Base-by-base conservation (phyloP, 1,284 basidiomycete genomes). In the Rhodotorula sp. region DNA sequence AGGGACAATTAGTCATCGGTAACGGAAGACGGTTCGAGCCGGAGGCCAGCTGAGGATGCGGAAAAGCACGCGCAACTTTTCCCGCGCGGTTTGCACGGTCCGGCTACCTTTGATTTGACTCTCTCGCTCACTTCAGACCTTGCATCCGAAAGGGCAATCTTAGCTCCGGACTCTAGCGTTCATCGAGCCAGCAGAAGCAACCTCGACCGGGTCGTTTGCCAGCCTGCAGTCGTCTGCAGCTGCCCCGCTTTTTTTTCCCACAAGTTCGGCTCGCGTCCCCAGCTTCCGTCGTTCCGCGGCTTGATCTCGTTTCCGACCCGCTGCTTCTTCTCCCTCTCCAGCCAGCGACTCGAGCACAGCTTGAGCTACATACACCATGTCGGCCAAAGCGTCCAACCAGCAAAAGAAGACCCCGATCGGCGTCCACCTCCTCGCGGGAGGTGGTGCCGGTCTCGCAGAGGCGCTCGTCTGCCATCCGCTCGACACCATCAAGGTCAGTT, bases 341-440 rank as follows among this genome's bases (percentile, higher is more conserved):
- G 48, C 48, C 48, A 30, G 5, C 59, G 14, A n/a, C 45, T 33
- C 12, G 29, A 17, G 22, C n/a, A 30, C 3, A 15, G 33, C 33
- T 37, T 12, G 37, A 42, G 37, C 37, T 42, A 30, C 46, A 3
- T 12, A 51, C 45, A 54, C 18, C 14, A 67, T 67, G 59, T 26
- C 62, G 0, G 30, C 58, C 14, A 66, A 33, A 26, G 37, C 73
- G 6, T 67, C 71, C 8, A 66, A 66, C 18, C 14, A 58, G 10
- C 26, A 81, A 74, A 77, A 77, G 66, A 77, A 82, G 70, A 81
- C 84, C 20, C 83, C 83, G 20, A 90, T 96, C 77, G 91, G 90
- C 48, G 94, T 89, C 59, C 93, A 97, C 80, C 87, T 96, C 78
- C 89, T 90, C 53, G 94, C 94, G 54, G 94, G 94, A 75, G 94